Conservation (phyloP, 148 eudicot genomes). For the Rhododendron williamsianum region DNA sequence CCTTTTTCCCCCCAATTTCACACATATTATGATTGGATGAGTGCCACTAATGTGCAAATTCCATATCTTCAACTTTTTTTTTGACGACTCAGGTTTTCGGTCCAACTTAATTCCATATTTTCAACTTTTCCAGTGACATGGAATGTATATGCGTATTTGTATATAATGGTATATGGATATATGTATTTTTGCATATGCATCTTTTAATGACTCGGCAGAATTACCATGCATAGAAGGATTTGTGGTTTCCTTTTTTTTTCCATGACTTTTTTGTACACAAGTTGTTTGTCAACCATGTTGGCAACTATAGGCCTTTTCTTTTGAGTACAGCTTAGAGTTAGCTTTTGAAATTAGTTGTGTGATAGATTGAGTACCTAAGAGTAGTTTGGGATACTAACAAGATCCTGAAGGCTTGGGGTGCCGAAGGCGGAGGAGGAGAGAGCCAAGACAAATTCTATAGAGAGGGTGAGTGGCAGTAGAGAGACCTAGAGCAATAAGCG, state of each 20-base stretch:
- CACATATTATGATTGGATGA: not conserved
- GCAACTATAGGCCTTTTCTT: not conserved
- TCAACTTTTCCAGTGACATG: not conserved
- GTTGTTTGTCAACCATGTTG: not conserved
- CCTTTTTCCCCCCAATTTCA: no score
- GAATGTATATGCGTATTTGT: not conserved
- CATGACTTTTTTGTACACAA: not conserved
- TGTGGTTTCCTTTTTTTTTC: not conserved
- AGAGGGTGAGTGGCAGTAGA: no score
- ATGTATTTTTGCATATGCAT: no score
- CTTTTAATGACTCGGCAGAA: no score
- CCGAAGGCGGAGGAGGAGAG: no score
- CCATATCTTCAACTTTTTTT: not conserved
- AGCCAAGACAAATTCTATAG: no score
- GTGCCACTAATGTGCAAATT: not conserved
- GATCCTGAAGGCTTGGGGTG: no score
- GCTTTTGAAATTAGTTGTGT: not conserved
- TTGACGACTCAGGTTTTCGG: no score
- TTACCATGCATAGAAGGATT: not conserved
- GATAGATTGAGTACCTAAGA: no score
- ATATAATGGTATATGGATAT: not conserved
- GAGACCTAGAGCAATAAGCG: no score
- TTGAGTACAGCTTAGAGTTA: not conserved
- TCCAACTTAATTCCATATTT: no score
- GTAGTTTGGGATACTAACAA: no score